Evolutionary conservation across 352 stramenopile species (phyloP), one percentile per base, ranked within the genome.

Genomic region (Globisporangium barbulae): DNA sequence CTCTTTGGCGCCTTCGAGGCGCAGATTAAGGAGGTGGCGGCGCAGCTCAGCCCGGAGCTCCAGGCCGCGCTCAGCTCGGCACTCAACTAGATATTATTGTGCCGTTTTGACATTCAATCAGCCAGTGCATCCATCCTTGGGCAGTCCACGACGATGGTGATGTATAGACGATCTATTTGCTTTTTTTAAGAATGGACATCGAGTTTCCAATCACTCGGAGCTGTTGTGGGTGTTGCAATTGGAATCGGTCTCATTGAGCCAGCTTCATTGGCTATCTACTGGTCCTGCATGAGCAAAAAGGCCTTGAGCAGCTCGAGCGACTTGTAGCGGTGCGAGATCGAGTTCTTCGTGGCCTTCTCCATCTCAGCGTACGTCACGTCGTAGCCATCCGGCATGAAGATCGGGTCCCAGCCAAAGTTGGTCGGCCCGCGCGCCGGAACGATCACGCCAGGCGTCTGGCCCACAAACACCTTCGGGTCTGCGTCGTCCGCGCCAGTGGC

Each of bases 401-500:
- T 73, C 9, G 90, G 80, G 73, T 98, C 92, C 92, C 92, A 98
- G 15, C 92, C 91, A 64, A 98, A 98, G 44, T 77, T 83, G 17
- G 69, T 79, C n/a, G 82, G 83, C 0, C 91, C 91, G 41, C 82
- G 85, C 9, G 96, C 93, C 19, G 85, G 81, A 35, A 98, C 93
- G 68, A 99, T 99, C 59, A 78, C 94, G 60, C 97, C 97, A 15
- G 85, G 73, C 2, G 93, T 98, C 67, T 85, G 83, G 5, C 96
- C 96, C 57, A 98, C 83, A 70, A 99, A 99, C n/a, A 98, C 77
- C 49, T 96, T 68, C 13, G 96, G 85, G 69, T 98, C 88, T 15
- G 81, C 71, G 65, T 67, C 89, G 73, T 69, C 59, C 39, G 67
- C 62, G 53, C 74, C 75, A 15, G 65, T 69, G 31, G 79, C 92